Evolutionary conservation across 1,284 basidiomycete genomes (phyloP), one percentile per base, ranked within the genome.

Genomic region (Trichosporon ovoides): DNA sequence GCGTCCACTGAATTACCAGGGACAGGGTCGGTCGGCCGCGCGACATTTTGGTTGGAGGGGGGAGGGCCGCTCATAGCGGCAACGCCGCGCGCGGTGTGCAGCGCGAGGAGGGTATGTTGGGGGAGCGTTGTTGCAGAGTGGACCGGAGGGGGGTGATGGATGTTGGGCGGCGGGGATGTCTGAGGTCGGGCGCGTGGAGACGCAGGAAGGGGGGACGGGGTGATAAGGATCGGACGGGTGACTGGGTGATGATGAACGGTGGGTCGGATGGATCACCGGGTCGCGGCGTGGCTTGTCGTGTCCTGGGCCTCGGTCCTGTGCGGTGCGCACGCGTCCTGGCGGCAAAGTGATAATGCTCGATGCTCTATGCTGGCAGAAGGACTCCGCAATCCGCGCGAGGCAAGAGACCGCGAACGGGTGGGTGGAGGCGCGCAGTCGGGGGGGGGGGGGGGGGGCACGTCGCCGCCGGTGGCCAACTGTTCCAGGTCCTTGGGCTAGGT

Each of bases 171-270:
- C 16, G 43, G 22, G 13, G 43, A n/a, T 10, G 24, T 4, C 11
- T 20, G 40, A 14, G 11, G 12, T 20, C 22, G 24, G 43, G 22
- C 22, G 12, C 11, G 43, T 28, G 43, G 18, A 14, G 11, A 12
- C 3, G 35, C 13, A 14, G 35, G 16, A 3, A 12, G 16, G 35
- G 35, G 5, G 35, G 16, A 13, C 28, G 43, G n/a, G 24, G 43
- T 48, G 43, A 48, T 48, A 48, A 48, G 43, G 43, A 48, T 48
- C 28, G 28, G 43, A 48, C 16, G 43, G 22, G 16, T 46, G 43
- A 48, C 43, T 22, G 43, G 13, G 43, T 28, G n/a, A 48, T 48
- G 43, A 28, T 48, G 43, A 16, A 48, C 24, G 43, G 43, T 24
- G 28, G 43, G 43, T 48, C 43, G 28, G 22, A 22, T 48, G 43